phyloP scores from a whole-genome alignment of 768 basidiomycete species.

The Suillus spraguei region DNA sequence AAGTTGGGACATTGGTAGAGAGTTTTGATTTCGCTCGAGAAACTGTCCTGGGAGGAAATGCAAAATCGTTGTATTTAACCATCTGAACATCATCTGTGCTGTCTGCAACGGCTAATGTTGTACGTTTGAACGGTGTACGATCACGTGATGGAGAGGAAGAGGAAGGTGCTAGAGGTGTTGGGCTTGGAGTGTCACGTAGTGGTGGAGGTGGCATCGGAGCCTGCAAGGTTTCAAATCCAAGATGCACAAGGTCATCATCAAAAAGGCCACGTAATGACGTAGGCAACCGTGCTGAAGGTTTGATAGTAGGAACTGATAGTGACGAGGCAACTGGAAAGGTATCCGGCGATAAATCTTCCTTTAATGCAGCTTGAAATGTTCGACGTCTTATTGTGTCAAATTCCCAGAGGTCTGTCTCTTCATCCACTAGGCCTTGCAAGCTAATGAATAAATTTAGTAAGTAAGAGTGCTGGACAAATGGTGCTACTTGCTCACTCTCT shows the following conservation, averaged over 20 bases:
- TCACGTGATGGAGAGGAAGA: conserved; percentile 42
- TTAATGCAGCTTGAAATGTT: conserved; percentile 28
- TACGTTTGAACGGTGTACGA: conserved; percentile 33
- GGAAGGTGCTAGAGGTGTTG: conserved; percentile 28
- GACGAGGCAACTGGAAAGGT: conserved; percentile 18
- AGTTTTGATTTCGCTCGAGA: conserved; percentile 38
- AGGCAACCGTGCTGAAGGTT: conserved; percentile 60
- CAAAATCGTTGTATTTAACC: conserved; percentile 52
- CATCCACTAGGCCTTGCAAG: conserved; percentile 23
- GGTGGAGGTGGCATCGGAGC: conserved; percentile 36
- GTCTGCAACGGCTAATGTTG: conserved; percentile 28
- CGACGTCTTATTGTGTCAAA: conserved; percentile 70
- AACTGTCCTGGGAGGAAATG: conserved; percentile 47
- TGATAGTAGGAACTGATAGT: conserved; percentile 46
- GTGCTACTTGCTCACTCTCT: conserved; percentile 42
- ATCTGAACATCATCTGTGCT: conserved; percentile 42
- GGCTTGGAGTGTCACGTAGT: conserved; percentile 27
- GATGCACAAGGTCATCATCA: conserved; percentile 50
- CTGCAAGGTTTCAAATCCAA: conserved; percentile 43
- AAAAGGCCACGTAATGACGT: conserved; percentile 81
- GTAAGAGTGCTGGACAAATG: conserved; percentile 8
- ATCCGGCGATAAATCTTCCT: conserved; percentile 26
- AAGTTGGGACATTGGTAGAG: conserved; percentile 22
- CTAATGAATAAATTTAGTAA: conserved; percentile 17
- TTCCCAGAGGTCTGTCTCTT: conserved; percentile 61